These are phyloP conservation scores for Primulina eburnea DNA, from an alignment of 257 asterid species.

Conservation along the genomic window DNA sequence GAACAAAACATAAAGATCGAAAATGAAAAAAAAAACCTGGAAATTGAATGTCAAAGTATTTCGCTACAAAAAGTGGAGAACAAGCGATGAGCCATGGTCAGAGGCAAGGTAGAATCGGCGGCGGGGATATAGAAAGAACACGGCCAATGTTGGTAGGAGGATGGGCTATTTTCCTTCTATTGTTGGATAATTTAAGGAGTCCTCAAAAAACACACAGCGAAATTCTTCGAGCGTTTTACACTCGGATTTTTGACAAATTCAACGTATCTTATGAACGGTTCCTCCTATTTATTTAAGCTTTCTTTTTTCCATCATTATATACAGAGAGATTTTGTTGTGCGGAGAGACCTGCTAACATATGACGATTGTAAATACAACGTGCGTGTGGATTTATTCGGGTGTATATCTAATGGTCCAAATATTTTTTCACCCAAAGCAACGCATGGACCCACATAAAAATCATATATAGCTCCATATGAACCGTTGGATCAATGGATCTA, in stretches of 20 bases:
- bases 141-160: constrained; percentile 29
- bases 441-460: too few species aligned
- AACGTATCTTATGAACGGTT: constrained; percentile 19
- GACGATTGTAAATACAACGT: too few species aligned
- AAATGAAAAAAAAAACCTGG: constrained; percentile 11
- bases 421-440: too few species aligned
- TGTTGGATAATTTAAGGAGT: constrained; percentile 11
- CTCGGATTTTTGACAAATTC: constrained; percentile 10
- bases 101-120: constrained; percentile 28
- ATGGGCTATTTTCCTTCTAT: neutral
- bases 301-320: neutral
- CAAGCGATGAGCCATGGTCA: constrained; percentile 24
- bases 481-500: too few species aligned
- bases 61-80: constrained; percentile 5
- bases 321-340: too few species aligned
- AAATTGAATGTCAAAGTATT: constrained; percentile 9
- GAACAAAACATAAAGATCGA: neutral
- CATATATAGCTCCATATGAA: too few species aligned
- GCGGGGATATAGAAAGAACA: constrained; percentile 29
- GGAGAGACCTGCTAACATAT: too few species aligned
- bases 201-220: constrained; percentile 16
- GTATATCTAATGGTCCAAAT: too few species aligned
- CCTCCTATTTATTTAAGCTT: constrained; percentile 28
- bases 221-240: neutral
- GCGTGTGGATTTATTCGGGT: too few species aligned